Evolutionary conservation across 306 rosid genomes (phyloP).

Genomic region (Gleditsia sinensis): DNA sequence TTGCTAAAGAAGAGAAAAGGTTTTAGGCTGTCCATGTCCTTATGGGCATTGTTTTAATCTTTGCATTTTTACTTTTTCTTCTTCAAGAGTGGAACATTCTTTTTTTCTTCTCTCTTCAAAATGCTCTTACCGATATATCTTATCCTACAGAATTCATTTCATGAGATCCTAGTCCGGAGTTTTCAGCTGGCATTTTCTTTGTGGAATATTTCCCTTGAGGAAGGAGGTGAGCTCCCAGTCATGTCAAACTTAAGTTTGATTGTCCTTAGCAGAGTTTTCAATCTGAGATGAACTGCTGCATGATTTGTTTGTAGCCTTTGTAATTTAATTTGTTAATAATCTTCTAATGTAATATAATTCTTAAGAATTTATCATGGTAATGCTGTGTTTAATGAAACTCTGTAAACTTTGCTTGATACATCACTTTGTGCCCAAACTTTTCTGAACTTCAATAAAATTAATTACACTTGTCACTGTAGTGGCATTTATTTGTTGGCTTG

Average conservation of each 20-base stretch:
- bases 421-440: neutral
- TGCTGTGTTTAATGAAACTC: neutral
- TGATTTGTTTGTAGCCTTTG: constrained; percentile 10
- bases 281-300: neutral
- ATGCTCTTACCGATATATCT: constrained; percentile 13
- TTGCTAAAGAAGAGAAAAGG: constrained; percentile 16
- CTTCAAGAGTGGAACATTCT: constrained; percentile 19
- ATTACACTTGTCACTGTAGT: neutral
- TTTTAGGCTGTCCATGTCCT: constrained; percentile 14
- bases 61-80: neutral
- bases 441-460: neutral
- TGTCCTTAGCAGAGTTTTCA: neutral
- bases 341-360: neutral
- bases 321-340: neutral
- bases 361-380: neutral
- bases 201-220: constrained; percentile 68
- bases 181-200: constrained; percentile 91
- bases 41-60: neutral
- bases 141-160: constrained; percentile 72
- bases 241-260: constrained; percentile 13
- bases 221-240: constrained; percentile 59
- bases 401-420: neutral
- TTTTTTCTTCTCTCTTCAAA: constrained; percentile 11
- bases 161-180: constrained; percentile 75
- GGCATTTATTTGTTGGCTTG: neutral